These are phyloP conservation scores for Wickerhamiella alocasiicola DNA, from an alignment of 805 yeast species.

Conservation along the genomic window DNA sequence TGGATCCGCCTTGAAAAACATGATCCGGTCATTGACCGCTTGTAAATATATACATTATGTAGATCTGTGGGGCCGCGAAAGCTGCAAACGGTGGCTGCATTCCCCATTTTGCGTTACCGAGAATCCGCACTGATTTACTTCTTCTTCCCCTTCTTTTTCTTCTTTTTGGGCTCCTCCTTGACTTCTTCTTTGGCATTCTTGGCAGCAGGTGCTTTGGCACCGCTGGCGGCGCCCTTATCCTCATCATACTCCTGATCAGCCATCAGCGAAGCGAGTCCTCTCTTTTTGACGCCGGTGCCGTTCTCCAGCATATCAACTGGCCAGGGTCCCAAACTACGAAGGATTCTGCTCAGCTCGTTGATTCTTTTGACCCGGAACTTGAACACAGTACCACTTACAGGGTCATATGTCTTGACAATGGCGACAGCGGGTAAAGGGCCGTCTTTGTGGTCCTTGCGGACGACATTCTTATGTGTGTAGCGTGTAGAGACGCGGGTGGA, in stretches of 20 bases:
- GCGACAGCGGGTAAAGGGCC: constrained; percentile 26
- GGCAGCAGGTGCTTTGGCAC: neutral
- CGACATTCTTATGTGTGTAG: constrained; percentile 28
- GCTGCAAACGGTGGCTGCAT: too few species aligned
- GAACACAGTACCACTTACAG: constrained; percentile 49
- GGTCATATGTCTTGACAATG: constrained; percentile 52
- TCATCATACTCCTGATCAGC: constrained; percentile 21
- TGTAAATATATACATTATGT: too few species aligned
- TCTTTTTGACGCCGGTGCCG: constrained; percentile 13
- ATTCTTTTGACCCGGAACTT: constrained; percentile 44
- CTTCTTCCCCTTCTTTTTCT: neutral
- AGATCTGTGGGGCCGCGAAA: too few species aligned
- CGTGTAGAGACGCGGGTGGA: constrained; percentile 27
- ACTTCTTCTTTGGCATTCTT: neutral
- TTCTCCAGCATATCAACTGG: constrained; percentile 20
- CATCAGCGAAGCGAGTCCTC: constrained; percentile 26
- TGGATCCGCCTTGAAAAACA: too few species aligned
- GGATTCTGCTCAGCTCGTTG: constrained; percentile 62
- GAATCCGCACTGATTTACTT: too few species aligned
- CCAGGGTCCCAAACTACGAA: constrained; percentile 52
- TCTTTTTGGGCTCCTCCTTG: neutral
- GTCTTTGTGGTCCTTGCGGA: constrained; percentile 22
- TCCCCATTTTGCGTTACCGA: too few species aligned
- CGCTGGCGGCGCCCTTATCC: constrained; percentile 7
- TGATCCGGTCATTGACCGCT: too few species aligned